Evolutionary conservation across 164 flowering plant genomes (phyloP).

Genomic region (Paratinospora sagittata): DNA sequence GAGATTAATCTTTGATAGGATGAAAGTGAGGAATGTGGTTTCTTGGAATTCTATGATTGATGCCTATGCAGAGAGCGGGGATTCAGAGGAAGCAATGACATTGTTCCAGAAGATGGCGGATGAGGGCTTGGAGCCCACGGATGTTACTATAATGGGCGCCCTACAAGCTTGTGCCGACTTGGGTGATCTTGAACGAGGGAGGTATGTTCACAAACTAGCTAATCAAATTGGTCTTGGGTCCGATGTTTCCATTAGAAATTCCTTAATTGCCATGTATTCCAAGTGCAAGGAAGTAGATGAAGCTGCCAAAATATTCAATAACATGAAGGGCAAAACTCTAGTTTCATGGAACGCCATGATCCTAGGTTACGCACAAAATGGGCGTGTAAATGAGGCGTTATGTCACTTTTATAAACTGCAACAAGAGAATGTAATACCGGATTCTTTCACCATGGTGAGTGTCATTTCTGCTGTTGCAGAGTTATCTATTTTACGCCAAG

Average conservation of each 20-base stretch:
- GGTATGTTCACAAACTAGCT: conserved; percentile 41
- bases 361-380: conserved; percentile 75
- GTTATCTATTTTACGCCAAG: conserved; percentile 54
- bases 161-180: conserved; percentile 67
- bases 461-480: conserved; percentile 75
- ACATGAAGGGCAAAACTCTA: conserved; percentile 42
- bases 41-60: conserved; percentile 87
- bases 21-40: conserved; percentile 55
- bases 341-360: conserved; percentile 95
- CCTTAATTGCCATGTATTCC: conserved; percentile 85
- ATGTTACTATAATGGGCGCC: conserved; percentile 73
- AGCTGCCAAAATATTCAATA: conserved; percentile 49
- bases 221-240: conserved; percentile 38
- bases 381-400: conserved; percentile 53
- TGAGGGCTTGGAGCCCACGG: conserved; percentile 51
- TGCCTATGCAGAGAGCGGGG: conserved; percentile 62
- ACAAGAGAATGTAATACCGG: conserved; percentile 36
- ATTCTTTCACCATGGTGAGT: conserved; percentile 78
- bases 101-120: conserved; percentile 60
- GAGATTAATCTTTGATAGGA: conserved; percentile 57
- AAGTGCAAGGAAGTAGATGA: conserved; percentile 65
- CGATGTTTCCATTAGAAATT: conserved; percentile 63
- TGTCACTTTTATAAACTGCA: conserved; percentile 51
- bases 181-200: conserved; percentile 61
- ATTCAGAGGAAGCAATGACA: conserved; percentile 51